These are phyloP conservation scores for Candida sithepensis DNA, from an alignment of 805 yeast genomes.

Conservation along the genomic window DNA sequence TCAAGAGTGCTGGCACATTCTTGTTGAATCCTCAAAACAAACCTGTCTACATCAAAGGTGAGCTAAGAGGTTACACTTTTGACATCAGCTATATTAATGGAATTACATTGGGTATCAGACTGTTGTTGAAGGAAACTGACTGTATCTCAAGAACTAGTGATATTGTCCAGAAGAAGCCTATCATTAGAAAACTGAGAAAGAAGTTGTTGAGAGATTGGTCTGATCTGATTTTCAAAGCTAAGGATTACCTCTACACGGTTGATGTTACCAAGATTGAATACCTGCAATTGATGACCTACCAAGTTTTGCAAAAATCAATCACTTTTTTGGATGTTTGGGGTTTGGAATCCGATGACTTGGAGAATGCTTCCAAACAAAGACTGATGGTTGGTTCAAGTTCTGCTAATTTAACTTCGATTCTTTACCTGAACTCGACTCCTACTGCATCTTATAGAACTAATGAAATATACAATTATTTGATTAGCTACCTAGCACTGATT, in stretches of 20 bases:
- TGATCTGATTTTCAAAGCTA: conserved; percentile 70
- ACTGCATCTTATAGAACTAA: conserved; percentile 57
- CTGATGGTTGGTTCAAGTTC: conserved; percentile 4
- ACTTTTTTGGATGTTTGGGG: conserved; percentile 72
- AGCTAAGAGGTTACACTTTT: conserved; percentile 44
- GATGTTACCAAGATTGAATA: conserved; percentile 56
- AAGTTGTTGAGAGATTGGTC: conserved; percentile 78
- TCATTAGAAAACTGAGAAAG: conserved; percentile 63
- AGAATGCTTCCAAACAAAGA: conserved; percentile 4
- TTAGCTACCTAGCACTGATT: conserved; percentile 60
- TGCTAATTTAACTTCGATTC: conserved; percentile 28
- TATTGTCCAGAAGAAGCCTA: conserved; percentile 58
- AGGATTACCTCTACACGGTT: conserved; percentile 65
- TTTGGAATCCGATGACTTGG: conserved; percentile 49
- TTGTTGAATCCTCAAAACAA: conserved; percentile 60
- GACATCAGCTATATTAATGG: conserved; percentile 56
- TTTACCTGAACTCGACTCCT: conserved; percentile 53
- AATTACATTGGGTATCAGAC: conserved; percentile 70
- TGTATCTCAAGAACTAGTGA: conserved; percentile 74
- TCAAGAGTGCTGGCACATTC: conserved; percentile 64
- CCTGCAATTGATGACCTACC: conserved; percentile 59
- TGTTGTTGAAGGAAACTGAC: conserved; percentile 60
- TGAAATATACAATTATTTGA: conserved; percentile 58
- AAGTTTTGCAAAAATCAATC: conserved; percentile 62
- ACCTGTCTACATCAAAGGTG: conserved; percentile 30